These are phyloP conservation scores for Cyberlindnera maritima DNA, from an alignment of 805 yeast species.

Conservation along the genomic window DNA sequence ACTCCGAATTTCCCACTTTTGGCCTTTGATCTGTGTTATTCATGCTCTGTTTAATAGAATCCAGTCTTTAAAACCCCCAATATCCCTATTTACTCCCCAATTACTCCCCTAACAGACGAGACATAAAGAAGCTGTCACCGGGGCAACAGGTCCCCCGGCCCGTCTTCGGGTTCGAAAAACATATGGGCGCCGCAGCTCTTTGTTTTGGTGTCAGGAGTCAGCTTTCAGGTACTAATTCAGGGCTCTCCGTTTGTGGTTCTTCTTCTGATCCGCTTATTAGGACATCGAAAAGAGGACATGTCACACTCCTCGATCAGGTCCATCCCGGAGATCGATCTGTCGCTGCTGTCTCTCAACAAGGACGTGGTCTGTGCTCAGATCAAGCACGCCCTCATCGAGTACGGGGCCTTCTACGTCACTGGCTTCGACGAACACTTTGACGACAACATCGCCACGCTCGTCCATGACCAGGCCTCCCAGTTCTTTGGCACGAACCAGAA, in stretches of 20 bases:
- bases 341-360: constrained; percentile 4
- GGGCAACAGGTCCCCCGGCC: too few relatives aligned
- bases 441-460: constrained; percentile 29
- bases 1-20: too few relatives aligned
- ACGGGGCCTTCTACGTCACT: constrained; percentile 40
- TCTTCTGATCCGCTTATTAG: neutral
- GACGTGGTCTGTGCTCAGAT: constrained; percentile 18
- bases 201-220: neutral
- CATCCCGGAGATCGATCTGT: constrained; percentile 21
- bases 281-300: neutral
- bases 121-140: too few relatives aligned
- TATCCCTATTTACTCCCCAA: too few relatives aligned
- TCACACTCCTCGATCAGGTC: neutral
- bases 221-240: too few relatives aligned
- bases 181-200: neutral
- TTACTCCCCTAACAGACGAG: too few relatives aligned
- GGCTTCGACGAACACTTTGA: constrained; percentile 43
- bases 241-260: too few relatives aligned
- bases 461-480: constrained; percentile 29
- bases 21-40: too few relatives aligned
- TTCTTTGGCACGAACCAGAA: constrained; percentile 36
- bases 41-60: too few relatives aligned
- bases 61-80: too few relatives aligned
- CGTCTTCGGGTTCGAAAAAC: neutral
- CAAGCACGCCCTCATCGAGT: constrained; percentile 51